Evolutionary conservation across 768 basidiomycete species (phyloP), one percentile per base, ranked within the genome.

Genomic region (Boletus subcaerulescens): DNA sequence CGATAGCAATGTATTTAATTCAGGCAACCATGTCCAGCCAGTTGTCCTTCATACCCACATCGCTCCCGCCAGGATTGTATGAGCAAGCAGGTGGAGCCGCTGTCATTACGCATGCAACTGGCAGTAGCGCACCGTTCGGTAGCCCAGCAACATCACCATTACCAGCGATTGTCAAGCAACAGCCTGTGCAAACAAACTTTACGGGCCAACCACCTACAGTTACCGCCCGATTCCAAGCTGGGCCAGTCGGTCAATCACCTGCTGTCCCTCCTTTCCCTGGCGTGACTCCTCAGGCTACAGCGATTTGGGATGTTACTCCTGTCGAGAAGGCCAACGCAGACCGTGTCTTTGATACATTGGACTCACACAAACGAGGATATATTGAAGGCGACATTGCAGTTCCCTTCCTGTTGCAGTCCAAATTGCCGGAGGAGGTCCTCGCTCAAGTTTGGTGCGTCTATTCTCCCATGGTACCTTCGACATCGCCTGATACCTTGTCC

Each of bases 301-400:
- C 66, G 4, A 74, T 71, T 3, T 98, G 97, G 97, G 93, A 94
- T 67, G 84, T 99, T 20, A 86, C 87, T 1, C 72, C 87, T 0
- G 70, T 77, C 4, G 94, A 94, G 67, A 98, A 97, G 68, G 80
- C 84, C 2, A 78, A 73, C 18, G 76, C 89, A 1, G 94, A 98
- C 70, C 74, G 73, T 12, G 86, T 85, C 73, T 99, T 98, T 67
- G 84, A 88, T 54, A 76, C 75, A n/a, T 78, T 98, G 38, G 97
- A 99, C 69, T 70, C 79, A 15, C 78, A 81, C 58, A 84, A 80
- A 60, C 80, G 74, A 55, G 94, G 93, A 0, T 91, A 78, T 65
- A 88, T 98, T 18, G 93, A 95, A 66, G 94, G 94, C 9, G 93
- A 96, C 55, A 84, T 92, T 33, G 97, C 93, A 9, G 97, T 97